These are phyloP conservation scores for Wickerhamia fluorescens DNA, from an alignment of 805 yeast species.

Conservation along the genomic window DNA sequence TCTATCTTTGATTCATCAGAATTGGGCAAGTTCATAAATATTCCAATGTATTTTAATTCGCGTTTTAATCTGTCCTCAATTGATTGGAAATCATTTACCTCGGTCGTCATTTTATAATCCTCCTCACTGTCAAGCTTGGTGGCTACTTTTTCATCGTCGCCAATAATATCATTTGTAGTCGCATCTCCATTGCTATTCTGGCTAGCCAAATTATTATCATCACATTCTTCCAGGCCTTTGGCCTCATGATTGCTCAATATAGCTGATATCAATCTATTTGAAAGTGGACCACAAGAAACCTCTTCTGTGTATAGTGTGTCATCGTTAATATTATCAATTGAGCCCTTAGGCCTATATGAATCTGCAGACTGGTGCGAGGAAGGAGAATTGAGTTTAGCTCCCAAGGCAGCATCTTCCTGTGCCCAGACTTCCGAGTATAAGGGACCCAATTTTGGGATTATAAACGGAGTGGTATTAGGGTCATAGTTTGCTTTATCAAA, in stretches of 20 bases:
- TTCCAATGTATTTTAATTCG: slow-evolving; percentile 86
- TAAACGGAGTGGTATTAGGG: slow-evolving; percentile 61
- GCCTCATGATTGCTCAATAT: slow-evolving; percentile 43
- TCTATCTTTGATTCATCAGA: slow-evolving; percentile 24
- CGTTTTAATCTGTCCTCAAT: slow-evolving; percentile 84
- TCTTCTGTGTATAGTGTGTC: slow-evolving; percentile 62
- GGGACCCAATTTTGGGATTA: slow-evolving; percentile 82
- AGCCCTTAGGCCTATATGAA: slow-evolving; percentile 49
- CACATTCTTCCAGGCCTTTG: slow-evolving; percentile 10
- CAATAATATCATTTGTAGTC: slow-evolving; percentile 3
- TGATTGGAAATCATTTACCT: slow-evolving; percentile 61
- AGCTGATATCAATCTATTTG: slow-evolving; percentile 78
- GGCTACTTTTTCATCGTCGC: slow-evolving; percentile 25
- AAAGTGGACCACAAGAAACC: slow-evolving; percentile 85
- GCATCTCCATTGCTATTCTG: too few relatives aligned
- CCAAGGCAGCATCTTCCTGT: slow-evolving; percentile 58
- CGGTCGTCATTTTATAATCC: slow-evolving; percentile 35
- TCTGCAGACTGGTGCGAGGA: slow-evolving; percentile 39
- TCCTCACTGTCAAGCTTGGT: slow-evolving; percentile 28
- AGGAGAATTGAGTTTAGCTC: slow-evolving; percentile 40
- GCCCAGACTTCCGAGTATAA: slow-evolving; percentile 80
- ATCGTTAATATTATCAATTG: slow-evolving; percentile 52
- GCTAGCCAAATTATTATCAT: slow-evolving; percentile 10
- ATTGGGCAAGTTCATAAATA: slow-evolving; percentile 56
- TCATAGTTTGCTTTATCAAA: slow-evolving; percentile 45